Evolutionary conservation across 2,329 filamentous ascomycete genomes (phyloP).

Genomic region (Xylariales sp.): DNA sequence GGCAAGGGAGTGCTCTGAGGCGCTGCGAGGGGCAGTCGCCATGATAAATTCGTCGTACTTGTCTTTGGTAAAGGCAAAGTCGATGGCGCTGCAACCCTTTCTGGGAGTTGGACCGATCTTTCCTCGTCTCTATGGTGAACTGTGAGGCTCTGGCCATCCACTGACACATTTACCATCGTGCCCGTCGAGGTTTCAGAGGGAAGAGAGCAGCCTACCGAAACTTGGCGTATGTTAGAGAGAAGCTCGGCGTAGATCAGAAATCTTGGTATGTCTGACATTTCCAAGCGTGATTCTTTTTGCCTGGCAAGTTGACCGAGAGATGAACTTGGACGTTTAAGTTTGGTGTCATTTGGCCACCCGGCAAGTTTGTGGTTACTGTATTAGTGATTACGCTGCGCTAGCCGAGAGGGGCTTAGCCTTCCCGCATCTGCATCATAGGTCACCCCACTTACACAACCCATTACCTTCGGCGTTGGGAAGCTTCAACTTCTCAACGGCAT

Average conservation of each 20-base stretch:
- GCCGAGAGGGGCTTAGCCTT: background rate
- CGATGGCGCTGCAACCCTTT: conserved; percentile 28
- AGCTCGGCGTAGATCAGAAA: conserved; percentile 58
- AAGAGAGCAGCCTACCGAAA: conserved; percentile 54
- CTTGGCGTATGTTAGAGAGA: conserved; percentile 58
- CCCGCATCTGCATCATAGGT: conserved; percentile 9
- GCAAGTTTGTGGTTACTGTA: background rate
- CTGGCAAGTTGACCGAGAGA: background rate
- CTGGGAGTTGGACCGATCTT: conserved; percentile 37
- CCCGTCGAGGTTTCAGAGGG: conserved; percentile 35
- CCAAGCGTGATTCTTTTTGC: conserved; percentile 4
- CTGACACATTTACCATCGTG: conserved; percentile 40
- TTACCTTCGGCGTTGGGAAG: conserved; percentile 1
- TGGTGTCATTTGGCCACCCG: too few species aligned
- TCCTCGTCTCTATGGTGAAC: conserved; percentile 41
- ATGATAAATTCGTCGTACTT: conserved; percentile 36
- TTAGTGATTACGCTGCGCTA: background rate
- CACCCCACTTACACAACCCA: conserved; percentile 1
- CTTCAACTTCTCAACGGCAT: too few species aligned
- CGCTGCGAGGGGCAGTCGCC: conserved; percentile 45
- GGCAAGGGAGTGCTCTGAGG: background rate
- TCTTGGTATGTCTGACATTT: conserved; percentile 9
- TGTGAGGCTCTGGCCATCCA: conserved; percentile 40
- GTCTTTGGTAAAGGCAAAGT: conserved; percentile 33
- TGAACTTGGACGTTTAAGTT: too few species aligned